Conservation (phyloP, 169 alveolate genomes). For the Nephromyces sp. region DNA sequence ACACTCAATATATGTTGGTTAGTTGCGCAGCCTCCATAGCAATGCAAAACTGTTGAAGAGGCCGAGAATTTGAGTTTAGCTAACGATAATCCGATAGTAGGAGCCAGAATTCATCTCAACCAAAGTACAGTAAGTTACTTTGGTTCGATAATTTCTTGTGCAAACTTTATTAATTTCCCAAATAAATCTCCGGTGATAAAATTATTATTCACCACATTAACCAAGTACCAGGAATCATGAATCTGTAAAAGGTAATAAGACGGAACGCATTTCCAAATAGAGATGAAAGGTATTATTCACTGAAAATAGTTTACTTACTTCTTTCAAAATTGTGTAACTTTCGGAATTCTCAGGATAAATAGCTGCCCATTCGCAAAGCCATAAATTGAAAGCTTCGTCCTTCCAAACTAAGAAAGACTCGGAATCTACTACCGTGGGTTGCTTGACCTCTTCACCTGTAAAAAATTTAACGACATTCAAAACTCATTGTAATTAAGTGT, state of each 20-base stretch:
- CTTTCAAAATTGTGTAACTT: not conserved
- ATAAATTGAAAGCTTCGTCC: slow-evolving; percentile 45
- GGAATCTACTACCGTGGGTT: slow-evolving; percentile 13
- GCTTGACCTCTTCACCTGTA: slow-evolving; percentile 11
- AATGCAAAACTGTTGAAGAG: too few species aligned
- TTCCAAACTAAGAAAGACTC: slow-evolving; percentile 46
- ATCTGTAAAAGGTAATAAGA: slow-evolving; percentile 3
- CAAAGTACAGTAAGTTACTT: too few species aligned
- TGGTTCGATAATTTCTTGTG: too few species aligned
- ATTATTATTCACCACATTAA: slow-evolving; percentile 14
- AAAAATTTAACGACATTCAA: too few species aligned
- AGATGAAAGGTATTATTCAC: too few species aligned
- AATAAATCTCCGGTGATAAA: slow-evolving; percentile 1
- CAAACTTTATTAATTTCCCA: not conserved
- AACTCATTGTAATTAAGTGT: too few species aligned
- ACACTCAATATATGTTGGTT: too few species aligned
- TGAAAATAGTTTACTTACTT: not conserved
- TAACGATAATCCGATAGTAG: too few species aligned
- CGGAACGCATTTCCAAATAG: too few species aligned
- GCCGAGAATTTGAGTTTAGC: too few species aligned
- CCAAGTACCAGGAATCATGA: slow-evolving; percentile 5
- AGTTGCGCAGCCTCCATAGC: too few species aligned
- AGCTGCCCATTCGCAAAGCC: slow-evolving; percentile 20
- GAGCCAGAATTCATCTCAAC: too few species aligned
- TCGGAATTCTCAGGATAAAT: slow-evolving; percentile 12